A percentile compares a stretch with the other conserved stretches of the same genome.
Evolutionary conservation across 345 rosid species (phyloP).

Genomic region (Lepidium sativum): DNA sequence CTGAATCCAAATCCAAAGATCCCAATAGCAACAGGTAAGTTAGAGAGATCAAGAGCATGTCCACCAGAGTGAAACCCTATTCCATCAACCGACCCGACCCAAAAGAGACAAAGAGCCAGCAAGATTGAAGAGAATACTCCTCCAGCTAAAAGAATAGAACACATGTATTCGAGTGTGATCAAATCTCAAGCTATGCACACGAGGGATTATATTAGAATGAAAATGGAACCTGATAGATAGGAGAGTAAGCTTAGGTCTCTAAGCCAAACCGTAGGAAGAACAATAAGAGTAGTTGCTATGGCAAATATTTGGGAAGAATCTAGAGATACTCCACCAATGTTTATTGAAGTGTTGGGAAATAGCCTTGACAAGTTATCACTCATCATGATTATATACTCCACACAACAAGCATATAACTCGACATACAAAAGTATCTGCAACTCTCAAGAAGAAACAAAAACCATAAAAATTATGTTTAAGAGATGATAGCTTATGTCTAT

Average conservation of each 20-base stretch:
- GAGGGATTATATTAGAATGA: neutral
- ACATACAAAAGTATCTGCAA: constrained; percentile 59
- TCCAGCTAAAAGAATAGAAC: constrained; percentile 39
- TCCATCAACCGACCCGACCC: constrained; percentile 55
- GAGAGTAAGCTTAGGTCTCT: constrained; percentile 66
- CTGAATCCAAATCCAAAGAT: constrained; percentile 59
- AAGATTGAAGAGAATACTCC: constrained; percentile 61
- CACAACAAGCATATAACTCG: constrained; percentile 75
- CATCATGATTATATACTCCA: constrained; percentile 77
- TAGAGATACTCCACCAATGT: constrained; percentile 37
- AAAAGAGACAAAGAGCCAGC: constrained; percentile 57
- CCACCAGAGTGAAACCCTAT: constrained; percentile 60
- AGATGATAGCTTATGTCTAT: neutral
- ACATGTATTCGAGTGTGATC: neutral
- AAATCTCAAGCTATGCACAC: neutral
- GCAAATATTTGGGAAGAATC: constrained; percentile 43
- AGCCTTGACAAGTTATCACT: constrained; percentile 58
- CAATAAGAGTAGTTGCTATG: constrained; percentile 35
- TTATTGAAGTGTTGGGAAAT: constrained; percentile 43
- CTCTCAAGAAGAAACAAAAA: neutral
- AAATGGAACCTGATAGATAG: constrained; percentile 61
- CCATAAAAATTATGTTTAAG: neutral
- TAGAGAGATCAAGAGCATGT: constrained; percentile 39
- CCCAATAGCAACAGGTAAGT: constrained; percentile 68
- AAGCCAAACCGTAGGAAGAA: constrained; percentile 88